Conservation (phyloP, 768 basidiomycete species). For the Boletus subcaerulescens region DNA sequence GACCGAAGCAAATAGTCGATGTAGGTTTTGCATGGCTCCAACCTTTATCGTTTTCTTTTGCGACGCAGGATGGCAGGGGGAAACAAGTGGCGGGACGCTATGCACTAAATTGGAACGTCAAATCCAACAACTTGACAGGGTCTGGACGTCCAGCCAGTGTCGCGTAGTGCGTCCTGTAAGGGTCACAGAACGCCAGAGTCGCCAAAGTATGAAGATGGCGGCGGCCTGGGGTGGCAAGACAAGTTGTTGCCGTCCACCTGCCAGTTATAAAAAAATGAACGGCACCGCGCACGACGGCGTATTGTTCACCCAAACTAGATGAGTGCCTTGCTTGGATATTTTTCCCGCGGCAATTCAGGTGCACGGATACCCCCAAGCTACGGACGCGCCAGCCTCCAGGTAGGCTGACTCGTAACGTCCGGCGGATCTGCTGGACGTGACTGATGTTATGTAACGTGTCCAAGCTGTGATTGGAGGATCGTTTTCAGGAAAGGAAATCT, state of each 20-base stretch:
- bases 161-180: not conserved
- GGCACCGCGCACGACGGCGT: not conserved
- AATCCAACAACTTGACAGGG: not conserved
- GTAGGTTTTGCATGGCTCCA: not conserved
- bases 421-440: not conserved
- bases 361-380: not conserved
- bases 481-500: not conserved
- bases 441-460: not conserved
- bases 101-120: not conserved
- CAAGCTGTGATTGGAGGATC: not conserved
- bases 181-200: not conserved
- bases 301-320: not conserved
- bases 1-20: not conserved
- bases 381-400: not conserved
- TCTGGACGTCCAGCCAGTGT: not conserved
- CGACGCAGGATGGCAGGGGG: not conserved
- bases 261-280: not conserved
- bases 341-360: not conserved
- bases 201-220: not conserved
- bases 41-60: not conserved
- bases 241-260: not conserved
- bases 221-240: not conserved
- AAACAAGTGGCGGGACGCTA: not conserved
- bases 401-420: not conserved
- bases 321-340: not conserved